A percentile compares a stretch with the other conserved stretches of the same genome.
These are phyloP conservation scores for Xylariaceae sp. DNA, from an alignment of 2,329 filamentous ascomycete species.

Conservation along the genomic window DNA sequence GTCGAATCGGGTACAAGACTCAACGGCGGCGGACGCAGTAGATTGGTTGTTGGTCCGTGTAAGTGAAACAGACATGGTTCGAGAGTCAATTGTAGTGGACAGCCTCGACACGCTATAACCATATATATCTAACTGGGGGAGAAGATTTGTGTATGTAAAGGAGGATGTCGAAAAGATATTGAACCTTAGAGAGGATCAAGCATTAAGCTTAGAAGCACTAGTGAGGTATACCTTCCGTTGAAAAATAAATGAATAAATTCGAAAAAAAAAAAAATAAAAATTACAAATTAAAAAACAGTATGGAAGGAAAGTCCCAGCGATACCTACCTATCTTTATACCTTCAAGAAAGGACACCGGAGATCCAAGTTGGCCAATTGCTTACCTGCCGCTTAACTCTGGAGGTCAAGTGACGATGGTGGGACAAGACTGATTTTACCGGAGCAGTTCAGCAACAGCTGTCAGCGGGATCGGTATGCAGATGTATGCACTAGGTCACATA, in stretches of 20 bases:
- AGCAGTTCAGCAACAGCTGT: neutral
- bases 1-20: slow-evolving; percentile 17
- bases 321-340: slow-evolving; percentile 22
- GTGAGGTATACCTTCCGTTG: neutral
- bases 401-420: slow-evolving; percentile 13
- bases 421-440: neutral
- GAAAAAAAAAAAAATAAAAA: too few species aligned
- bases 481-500: too few species aligned
- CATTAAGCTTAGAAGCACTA: neutral
- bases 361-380: slow-evolving; percentile 9
- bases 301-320: too few species aligned
- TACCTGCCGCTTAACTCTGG: neutral
- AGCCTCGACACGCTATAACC: slow-evolving; percentile 11
- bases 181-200: neutral
- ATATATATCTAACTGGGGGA: neutral
- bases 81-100: slow-evolving; percentile 9
- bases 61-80: slow-evolving; percentile 33
- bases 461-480: neutral
- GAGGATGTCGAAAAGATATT: neutral
- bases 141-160: neutral
- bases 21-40: slow-evolving; percentile 25
- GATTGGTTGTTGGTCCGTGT: slow-evolving; percentile 30
- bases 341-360: slow-evolving; percentile 11
- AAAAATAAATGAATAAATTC: too few species aligned
- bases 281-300: too few species aligned